phyloP scores from a whole-genome alignment of 371 early-diverging fungal species.

The Mucor lusitanicus region DNA sequence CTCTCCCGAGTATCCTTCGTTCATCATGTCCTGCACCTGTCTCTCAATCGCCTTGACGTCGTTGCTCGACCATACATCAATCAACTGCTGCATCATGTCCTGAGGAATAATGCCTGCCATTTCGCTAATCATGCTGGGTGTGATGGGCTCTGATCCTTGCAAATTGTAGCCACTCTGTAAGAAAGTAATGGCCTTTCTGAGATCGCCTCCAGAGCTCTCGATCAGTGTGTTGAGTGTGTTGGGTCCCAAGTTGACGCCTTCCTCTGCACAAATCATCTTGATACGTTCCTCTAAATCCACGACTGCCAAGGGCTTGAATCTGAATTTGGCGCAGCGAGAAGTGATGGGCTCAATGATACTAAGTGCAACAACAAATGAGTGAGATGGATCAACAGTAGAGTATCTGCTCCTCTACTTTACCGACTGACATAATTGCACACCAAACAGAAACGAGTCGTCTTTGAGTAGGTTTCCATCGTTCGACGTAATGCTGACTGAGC shows the following conservation, averaged over 20 bases:
- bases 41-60: constrained; percentile 46
- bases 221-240: constrained; percentile 79
- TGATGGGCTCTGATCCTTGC: constrained; percentile 52
- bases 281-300: constrained; percentile 60
- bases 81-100: constrained; percentile 55
- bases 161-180: constrained; percentile 85
- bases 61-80: constrained; percentile 48
- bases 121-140: constrained; percentile 66
- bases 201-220: constrained; percentile 84
- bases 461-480: constrained; percentile 98
- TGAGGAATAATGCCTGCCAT: constrained; percentile 81
- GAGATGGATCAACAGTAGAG: background rate
- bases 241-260: constrained; percentile 59
- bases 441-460: constrained; percentile 96
- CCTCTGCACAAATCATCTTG: constrained; percentile 65
- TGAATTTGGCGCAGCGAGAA: constrained; percentile 95
- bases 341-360: constrained; percentile 96
- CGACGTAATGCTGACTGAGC: constrained; percentile 98
- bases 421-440: constrained; percentile 97
- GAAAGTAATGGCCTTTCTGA: constrained; percentile 90
- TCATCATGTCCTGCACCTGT: constrained; percentile 55
- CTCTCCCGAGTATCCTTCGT: constrained; percentile 77
- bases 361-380: background rate
- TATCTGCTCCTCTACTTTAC: constrained; percentile 31
- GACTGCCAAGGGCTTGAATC: constrained; percentile 83